Conservation (phyloP, 805 yeast species). For the Saccharomycopsis selenospora region DNA sequence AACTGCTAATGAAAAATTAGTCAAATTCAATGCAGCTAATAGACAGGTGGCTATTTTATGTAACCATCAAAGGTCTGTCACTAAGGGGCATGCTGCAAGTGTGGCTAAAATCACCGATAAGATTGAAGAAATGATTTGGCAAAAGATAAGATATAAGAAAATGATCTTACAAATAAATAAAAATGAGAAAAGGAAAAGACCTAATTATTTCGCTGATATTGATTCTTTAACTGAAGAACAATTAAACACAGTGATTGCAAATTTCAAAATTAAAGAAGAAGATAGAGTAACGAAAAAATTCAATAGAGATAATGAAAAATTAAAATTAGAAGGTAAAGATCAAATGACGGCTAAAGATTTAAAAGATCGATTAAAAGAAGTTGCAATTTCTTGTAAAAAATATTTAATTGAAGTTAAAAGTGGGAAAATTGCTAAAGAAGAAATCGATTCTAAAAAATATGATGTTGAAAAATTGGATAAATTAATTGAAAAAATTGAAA, state of each 20-base stretch:
- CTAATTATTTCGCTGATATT: conserved; percentile 58
- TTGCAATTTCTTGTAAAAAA: conserved; percentile 43
- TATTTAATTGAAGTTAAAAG: conserved; percentile 52
- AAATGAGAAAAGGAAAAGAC: conserved; percentile 36
- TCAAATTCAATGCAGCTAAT: conserved; percentile 88
- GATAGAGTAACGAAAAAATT: conserved; percentile 62
- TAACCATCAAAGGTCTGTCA: conserved; percentile 92
- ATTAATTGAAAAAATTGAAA: conserved; percentile 67
- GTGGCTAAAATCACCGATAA: conserved; percentile 73
- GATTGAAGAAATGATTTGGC: conserved; percentile 79
- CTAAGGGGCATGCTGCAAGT: conserved; percentile 74
- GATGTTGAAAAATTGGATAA: conserved; percentile 62
- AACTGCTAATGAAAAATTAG: conserved; percentile 78
- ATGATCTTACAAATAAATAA: conserved; percentile 65
- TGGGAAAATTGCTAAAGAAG: conserved; percentile 39
- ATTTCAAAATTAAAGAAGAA: conserved; percentile 55
- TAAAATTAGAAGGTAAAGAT: conserved; percentile 48
- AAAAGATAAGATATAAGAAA: conserved; percentile 63
- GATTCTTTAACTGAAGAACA: conserved; percentile 62
- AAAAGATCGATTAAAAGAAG: conserved; percentile 49
- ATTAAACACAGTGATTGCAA: conserved; percentile 48
- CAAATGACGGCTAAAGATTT: conserved; percentile 48
- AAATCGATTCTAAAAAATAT: conserved; percentile 39
- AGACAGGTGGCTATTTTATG: conserved; percentile 92
- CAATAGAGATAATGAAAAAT: conserved; percentile 70